phyloP scores from a whole-genome alignment of 257 asterid species.

The Plantago major region DNA sequence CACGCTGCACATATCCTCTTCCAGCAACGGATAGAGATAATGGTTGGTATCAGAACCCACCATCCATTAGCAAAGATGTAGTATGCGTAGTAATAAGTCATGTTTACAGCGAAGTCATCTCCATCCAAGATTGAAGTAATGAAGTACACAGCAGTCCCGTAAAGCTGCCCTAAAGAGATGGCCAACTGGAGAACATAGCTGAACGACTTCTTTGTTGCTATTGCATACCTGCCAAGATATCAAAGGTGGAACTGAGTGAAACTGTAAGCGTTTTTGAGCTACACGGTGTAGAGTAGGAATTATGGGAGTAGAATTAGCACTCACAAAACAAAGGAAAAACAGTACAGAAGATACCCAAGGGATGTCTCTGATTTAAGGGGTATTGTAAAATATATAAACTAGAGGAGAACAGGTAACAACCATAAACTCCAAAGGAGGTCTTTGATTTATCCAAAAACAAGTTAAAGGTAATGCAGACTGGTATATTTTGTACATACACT shows the following conservation, averaged over 20 bases:
- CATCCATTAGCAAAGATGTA: slow-evolving; percentile 63
- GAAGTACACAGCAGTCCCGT: slow-evolving; percentile 73
- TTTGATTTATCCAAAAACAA: neutral
- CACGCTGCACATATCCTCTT: slow-evolving; percentile 65
- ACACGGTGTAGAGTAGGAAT: neutral
- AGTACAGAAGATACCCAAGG: no score
- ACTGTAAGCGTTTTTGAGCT: neutral
- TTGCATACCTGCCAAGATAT: slow-evolving; percentile 61
- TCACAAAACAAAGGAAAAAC: neutral
- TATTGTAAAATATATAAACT: neutral
- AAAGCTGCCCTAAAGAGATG: slow-evolving; percentile 83
- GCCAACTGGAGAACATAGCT: slow-evolving; percentile 68
- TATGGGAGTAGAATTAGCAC: neutral
- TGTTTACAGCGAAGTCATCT: slow-evolving; percentile 62
- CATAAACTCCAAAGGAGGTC: no score
- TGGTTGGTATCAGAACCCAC: slow-evolving; percentile 76
- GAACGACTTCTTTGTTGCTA: slow-evolving; percentile 66
- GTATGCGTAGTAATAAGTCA: slow-evolving; percentile 55
- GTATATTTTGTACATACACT: slow-evolving; percentile 43
- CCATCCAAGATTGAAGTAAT: slow-evolving; percentile 73
- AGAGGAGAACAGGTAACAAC: no score
- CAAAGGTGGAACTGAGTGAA: neutral
- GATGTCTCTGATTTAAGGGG: no score
- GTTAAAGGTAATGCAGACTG: neutral
- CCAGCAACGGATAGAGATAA: slow-evolving; percentile 63